Evolutionary conservation across 2,329 filamentous ascomycete genomes (phyloP).

Genomic region (Penicillium sp.): DNA sequence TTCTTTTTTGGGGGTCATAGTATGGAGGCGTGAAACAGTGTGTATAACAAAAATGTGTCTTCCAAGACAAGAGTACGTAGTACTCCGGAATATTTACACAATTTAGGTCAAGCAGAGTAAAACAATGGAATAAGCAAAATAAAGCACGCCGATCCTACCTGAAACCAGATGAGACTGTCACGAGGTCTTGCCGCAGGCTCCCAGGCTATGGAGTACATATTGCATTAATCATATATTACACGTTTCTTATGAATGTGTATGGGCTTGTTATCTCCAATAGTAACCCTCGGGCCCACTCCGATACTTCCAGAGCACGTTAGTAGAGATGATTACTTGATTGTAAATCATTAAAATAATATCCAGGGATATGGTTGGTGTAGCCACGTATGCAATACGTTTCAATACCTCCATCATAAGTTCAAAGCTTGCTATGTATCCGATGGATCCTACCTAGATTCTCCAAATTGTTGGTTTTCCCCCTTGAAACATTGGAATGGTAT

Average conservation of each 20-base stretch:
- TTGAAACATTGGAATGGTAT: background rate
- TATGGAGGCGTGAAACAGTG: background rate
- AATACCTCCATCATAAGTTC: background rate
- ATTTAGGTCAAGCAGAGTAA: background rate
- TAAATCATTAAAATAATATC: background rate
- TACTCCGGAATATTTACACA: background rate
- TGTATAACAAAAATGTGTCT: background rate
- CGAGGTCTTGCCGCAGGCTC: background rate
- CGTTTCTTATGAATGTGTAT: background rate
- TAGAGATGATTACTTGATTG: background rate
- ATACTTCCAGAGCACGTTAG: background rate
- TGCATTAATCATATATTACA: background rate
- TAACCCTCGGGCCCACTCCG: conserved; percentile 9
- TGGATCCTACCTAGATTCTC: background rate
- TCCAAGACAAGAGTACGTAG: background rate
- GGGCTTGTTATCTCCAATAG: background rate
- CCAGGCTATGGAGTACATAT: background rate
- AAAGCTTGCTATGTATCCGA: too few species aligned
- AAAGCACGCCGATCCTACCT: background rate
- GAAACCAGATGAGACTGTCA: background rate
- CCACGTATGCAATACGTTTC: background rate
- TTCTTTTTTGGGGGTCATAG: background rate
- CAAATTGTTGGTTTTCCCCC: background rate
- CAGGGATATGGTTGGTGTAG: background rate
- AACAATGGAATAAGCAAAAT: background rate